Percentiles rank a stretch among this genome's conserved stretches.
phyloP scores from a whole-genome alignment of 1,284 basidiomycete genomes.

The Blastosporella zonata region DNA sequence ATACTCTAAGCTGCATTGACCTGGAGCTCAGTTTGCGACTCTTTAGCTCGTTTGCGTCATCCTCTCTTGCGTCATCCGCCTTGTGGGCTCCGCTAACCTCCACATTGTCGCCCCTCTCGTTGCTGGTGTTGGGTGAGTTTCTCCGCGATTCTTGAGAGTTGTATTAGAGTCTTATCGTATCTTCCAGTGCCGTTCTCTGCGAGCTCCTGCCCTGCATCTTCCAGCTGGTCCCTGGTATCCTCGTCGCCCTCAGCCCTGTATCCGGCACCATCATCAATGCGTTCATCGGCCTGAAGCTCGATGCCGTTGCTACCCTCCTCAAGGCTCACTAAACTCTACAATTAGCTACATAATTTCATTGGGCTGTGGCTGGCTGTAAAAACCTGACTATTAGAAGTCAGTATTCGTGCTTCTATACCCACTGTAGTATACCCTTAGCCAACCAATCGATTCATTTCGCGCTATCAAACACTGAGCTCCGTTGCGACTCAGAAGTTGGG shows the following conservation, averaged over 20 bases:
- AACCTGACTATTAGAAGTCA: background rate
- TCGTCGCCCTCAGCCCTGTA: background rate
- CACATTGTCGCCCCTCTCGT: background rate
- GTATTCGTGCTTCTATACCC: background rate
- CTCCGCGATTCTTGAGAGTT: background rate
- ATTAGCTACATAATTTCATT: background rate
- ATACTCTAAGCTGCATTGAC: background rate
- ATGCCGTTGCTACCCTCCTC: constrained; percentile 5
- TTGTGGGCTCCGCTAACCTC: background rate
- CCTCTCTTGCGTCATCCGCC: background rate
- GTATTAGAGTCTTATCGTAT: background rate
- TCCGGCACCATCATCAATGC: background rate
- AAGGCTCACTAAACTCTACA: background rate
- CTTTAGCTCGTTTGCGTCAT: constrained; percentile 3
- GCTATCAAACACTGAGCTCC: too few relatives aligned
- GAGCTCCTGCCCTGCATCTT: constrained; percentile 5
- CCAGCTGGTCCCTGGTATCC: constrained; percentile 6
- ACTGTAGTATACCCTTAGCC: background rate
- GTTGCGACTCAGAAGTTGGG: background rate
- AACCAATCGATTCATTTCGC: background rate
- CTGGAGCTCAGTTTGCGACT: background rate
- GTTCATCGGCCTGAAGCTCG: constrained; percentile 2
- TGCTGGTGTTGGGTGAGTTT: constrained; percentile 2
- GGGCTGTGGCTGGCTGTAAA: background rate
- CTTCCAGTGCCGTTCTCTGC: constrained; percentile 5